Conservation (phyloP, 805 yeast species). For the Ogataea thermomethanolica region DNA sequence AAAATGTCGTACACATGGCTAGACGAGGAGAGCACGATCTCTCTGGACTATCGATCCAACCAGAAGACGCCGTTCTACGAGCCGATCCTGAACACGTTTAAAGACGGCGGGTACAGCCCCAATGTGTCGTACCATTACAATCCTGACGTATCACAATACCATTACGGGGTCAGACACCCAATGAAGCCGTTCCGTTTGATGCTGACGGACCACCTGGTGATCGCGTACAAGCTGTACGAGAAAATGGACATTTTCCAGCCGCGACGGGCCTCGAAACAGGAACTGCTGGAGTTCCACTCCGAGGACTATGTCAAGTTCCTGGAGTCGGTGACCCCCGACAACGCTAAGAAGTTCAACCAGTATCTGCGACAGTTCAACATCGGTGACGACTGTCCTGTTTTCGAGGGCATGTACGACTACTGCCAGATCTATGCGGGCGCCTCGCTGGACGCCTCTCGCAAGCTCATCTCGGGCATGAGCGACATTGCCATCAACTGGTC, state of each 20-base stretch:
- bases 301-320: constrained; percentile 82
- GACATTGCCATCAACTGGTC: constrained; percentile 96
- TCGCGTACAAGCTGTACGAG: constrained; percentile 79
- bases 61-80: constrained; percentile 45
- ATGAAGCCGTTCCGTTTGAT: constrained; percentile 95
- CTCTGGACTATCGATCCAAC: constrained; percentile 26
- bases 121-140: constrained; percentile 86
- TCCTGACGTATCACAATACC: constrained; percentile 74
- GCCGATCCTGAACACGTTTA: constrained; percentile 36
- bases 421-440: constrained; percentile 90
- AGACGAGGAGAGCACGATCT: constrained; percentile 28
- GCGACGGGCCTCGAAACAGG: constrained; percentile 75
- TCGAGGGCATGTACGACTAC: constrained; percentile 92
- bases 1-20: constrained; percentile 24
- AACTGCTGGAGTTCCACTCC: constrained; percentile 77
- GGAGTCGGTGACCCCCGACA: constrained; percentile 73
- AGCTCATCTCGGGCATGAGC: constrained; percentile 78
- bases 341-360: constrained; percentile 53
- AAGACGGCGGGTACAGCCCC: constrained; percentile 42
- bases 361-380: constrained; percentile 73
- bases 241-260: constrained; percentile 89
- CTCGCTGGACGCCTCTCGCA: constrained; percentile 86
- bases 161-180: constrained; percentile 94
- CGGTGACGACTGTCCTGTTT: constrained; percentile 92
- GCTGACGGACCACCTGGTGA: constrained; percentile 89